Percentiles rank a stretch among this genome's conserved stretches.
Conservation (phyloP, 2,329 filamentous ascomycete species). For the Teratosphaeria pseudoeucalypti region DNA sequence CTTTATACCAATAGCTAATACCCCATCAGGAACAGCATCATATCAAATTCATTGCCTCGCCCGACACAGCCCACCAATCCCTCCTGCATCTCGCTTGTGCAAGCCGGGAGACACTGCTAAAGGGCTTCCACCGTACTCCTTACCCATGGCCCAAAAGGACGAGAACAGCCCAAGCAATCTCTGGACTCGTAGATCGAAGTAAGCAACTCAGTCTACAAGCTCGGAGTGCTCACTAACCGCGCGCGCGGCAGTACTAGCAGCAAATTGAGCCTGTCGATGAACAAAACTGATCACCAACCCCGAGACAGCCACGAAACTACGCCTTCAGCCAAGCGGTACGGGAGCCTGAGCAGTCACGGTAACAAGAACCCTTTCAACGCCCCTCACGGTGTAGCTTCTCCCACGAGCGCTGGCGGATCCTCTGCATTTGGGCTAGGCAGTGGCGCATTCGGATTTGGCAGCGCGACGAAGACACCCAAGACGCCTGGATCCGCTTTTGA, state of each 20-base stretch:
- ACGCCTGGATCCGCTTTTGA: conserved; percentile 65
- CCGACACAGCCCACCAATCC: background rate
- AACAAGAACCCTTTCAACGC: conserved; percentile 72
- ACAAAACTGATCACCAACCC: conserved; percentile 45
- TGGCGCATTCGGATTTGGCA: conserved; percentile 91
- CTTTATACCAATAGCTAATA: background rate
- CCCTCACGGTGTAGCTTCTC: conserved; percentile 56
- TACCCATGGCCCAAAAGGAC: conserved; percentile 23
- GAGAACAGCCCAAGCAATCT: conserved; percentile 30
- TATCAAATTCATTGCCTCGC: background rate
- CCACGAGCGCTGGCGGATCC: conserved; percentile 63
- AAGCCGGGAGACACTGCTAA: background rate
- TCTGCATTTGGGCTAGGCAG: conserved; percentile 90
- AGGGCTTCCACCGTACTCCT: background rate
- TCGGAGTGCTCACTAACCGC: conserved; percentile 12
- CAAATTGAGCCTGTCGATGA: conserved; percentile 84
- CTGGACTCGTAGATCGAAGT: conserved; percentile 82
- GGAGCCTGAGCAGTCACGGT: conserved; percentile 59
- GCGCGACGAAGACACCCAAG: conserved; percentile 71
- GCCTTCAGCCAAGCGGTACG: conserved; percentile 62
- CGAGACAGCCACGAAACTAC: conserved; percentile 45
- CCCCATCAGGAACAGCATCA: background rate
- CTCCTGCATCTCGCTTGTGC: conserved; percentile 1
- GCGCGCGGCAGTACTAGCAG: conserved; percentile 49
- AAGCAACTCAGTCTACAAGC: conserved; percentile 27